Conservation (phyloP, 495 filamentous ascomycete genomes). For the Tetracladium setigerum region DNA sequence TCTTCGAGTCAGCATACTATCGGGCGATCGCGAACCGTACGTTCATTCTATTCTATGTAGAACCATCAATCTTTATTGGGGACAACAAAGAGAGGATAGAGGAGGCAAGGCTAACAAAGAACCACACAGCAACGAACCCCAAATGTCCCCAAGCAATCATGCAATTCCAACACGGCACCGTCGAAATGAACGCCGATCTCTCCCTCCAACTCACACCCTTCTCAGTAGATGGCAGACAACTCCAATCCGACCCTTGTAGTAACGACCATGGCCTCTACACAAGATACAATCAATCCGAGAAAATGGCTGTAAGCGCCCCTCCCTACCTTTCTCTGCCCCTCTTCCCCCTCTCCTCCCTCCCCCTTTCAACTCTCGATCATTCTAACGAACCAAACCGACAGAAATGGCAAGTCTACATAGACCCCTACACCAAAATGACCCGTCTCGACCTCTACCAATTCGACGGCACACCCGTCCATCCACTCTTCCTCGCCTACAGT, state of each 20-base stretch:
- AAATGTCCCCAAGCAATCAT: slow-evolving; percentile 61
- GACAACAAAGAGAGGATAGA: neutral
- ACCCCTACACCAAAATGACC: slow-evolving; percentile 53
- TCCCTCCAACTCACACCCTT: slow-evolving; percentile 57
- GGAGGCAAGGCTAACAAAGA: slow-evolving; percentile 7
- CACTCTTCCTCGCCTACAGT: slow-evolving; percentile 62
- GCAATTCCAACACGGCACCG: slow-evolving; percentile 69
- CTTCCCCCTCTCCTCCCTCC: no score
- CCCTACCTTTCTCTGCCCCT: neutral
- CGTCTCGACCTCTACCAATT: slow-evolving; percentile 60
- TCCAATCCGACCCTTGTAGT: slow-evolving; percentile 61
- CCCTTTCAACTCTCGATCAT: no score
- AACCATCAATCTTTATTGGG: neutral
- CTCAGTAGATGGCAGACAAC: slow-evolving; percentile 62
- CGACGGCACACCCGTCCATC: slow-evolving; percentile 62
- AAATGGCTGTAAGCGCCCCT: slow-evolving; percentile 8
- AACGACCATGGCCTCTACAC: slow-evolving; percentile 48
- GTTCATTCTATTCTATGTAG: slow-evolving; percentile 21
- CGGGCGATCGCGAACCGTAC: slow-evolving; percentile 66
- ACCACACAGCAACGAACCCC: slow-evolving; percentile 48
- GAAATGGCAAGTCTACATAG: slow-evolving; percentile 54
- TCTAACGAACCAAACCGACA: slow-evolving; percentile 22
- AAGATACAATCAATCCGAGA: slow-evolving; percentile 61
- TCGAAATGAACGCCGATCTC: slow-evolving; percentile 41
- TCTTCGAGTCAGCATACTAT: slow-evolving; percentile 70